Percentiles rank a stretch among this genome's conserved stretches.
These are phyloP conservation scores for Anisodus tanguticus DNA, from an alignment of 257 asterid genomes.

Conservation along the genomic window DNA sequence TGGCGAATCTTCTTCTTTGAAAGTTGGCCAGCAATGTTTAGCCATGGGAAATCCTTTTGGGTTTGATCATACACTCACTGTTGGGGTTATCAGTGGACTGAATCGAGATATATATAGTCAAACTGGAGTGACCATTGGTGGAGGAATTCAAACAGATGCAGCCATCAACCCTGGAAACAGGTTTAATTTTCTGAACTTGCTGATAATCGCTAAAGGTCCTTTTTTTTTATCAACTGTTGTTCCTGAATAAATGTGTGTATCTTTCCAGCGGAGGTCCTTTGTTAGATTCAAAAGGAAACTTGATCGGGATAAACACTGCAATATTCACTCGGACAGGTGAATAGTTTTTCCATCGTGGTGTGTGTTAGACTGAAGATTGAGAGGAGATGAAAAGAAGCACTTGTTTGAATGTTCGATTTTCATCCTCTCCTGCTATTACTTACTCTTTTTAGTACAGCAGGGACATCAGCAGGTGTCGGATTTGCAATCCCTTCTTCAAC, in stretches of 20 bases:
- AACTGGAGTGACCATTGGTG: slow-evolving; percentile 95
- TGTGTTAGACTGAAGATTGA: slow-evolving; percentile 28
- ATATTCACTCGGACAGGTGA: slow-evolving; percentile 94
- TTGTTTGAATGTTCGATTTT: not conserved
- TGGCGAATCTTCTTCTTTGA: slow-evolving; percentile 75
- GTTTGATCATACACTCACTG: slow-evolving; percentile 96
- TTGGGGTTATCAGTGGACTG: slow-evolving; percentile 92
- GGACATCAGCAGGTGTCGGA: slow-evolving; percentile 97
- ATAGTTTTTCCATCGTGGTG: not conserved
- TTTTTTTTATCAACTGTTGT: not conserved
- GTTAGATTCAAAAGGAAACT: slow-evolving; percentile 84
- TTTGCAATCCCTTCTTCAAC: slow-evolving; percentile 95
- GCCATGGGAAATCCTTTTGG: slow-evolving; percentile 99
- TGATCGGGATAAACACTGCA: slow-evolving; percentile 95
- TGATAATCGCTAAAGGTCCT: not conserved
- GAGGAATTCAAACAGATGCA: slow-evolving; percentile 98
- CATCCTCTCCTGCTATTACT: not conserved
- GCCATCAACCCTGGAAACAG: slow-evolving; percentile 99
- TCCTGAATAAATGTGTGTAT: slow-evolving; percentile 5
- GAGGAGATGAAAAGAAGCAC: not conserved
- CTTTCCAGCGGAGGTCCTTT: slow-evolving; percentile 90
- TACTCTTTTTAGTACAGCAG: slow-evolving; percentile 43
- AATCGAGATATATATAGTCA: slow-evolving; percentile 93
- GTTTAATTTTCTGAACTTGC: slow-evolving; percentile 40
- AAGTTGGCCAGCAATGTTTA: slow-evolving; percentile 92